Evolutionary conservation across 2,329 filamentous ascomycete species (phyloP), one percentile per base, ranked within the genome.

Genomic region (Ceratocystis colombiana): DNA sequence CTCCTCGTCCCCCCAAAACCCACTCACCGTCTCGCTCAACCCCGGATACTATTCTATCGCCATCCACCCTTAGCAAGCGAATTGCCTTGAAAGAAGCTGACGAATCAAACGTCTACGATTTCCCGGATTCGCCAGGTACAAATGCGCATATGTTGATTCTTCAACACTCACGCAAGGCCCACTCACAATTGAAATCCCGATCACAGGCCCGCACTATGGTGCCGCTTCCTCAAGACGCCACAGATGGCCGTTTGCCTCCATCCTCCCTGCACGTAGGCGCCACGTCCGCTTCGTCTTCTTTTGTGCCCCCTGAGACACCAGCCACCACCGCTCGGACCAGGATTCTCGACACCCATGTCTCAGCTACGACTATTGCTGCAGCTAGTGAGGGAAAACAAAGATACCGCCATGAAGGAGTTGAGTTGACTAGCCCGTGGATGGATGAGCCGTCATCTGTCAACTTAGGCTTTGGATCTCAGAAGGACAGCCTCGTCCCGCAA

Each of bases 321-420:
- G 63, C 66, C 64, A 64, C 66, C 61, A 64, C 61, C 61, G 66
- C 66, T 67, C 55, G 62, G 66, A 62, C 66, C 66, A 67, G 62
- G 33, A 67, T 41, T 37, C 44, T 45, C 44, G 44, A 53, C 59
- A 66, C 59, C 64, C 57, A 66, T 66, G 64, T 62, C 59, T 62
- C 59, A 57, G 30, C 59, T 22, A 46, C 46, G 46, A 57, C 59
- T 33, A 30, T 44, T 37, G 37, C 10, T 41, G 53, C 53, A 65
- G 64, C 15, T 46, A 12, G 50, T 8, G 50, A 61, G 50, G 30
- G 30, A 55, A 28, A 45, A 28, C 46, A 64, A 55, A 55, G 46
- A 41, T 33, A 63, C 61, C 44, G 10, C 37, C 37, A 41, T 41
- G 37, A 63, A 5, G 20, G 37, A 20, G 44, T 33, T 25, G 46